phyloP scores from a whole-genome alignment of 768 basidiomycete species.

The Calocera cornea region DNA sequence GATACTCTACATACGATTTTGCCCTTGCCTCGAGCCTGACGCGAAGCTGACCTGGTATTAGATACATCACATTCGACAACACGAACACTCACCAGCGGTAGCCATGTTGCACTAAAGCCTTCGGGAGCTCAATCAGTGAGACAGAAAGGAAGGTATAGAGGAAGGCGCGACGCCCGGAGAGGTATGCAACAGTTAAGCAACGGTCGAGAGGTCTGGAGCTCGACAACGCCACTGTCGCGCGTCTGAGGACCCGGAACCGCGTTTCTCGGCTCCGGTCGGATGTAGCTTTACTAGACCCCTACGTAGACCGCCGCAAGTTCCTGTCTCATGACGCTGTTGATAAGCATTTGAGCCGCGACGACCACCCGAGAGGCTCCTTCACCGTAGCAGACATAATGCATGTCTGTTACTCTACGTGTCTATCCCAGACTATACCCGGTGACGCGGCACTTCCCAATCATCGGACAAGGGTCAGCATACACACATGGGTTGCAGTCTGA shows the following conservation, averaged over 20 bases:
- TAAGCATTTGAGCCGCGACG: too few species aligned
- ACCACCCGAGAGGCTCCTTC: too few species aligned
- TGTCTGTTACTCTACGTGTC: too few species aligned
- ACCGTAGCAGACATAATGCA: too few species aligned
- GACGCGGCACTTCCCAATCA: too few species aligned
- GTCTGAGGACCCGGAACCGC: neutral
- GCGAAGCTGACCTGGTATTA: neutral
- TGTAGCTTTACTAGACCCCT: too few species aligned
- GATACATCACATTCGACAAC: neutral
- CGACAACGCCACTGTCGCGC: constrained; percentile 2
- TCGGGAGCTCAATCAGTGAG: neutral
- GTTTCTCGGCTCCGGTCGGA: neutral
- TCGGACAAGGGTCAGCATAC: too few species aligned
- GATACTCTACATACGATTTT: neutral
- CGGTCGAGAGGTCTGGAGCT: neutral
- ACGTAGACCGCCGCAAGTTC: too few species aligned
- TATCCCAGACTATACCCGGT: too few species aligned
- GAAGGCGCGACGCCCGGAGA: neutral
- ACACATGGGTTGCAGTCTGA: too few species aligned
- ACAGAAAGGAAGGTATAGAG: neutral
- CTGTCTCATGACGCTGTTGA: too few species aligned
- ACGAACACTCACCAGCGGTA: neutral
- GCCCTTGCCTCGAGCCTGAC: neutral
- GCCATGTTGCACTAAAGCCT: neutral
- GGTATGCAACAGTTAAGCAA: neutral